Evolutionary conservation across 2,329 filamentous ascomycete genomes (phyloP), one percentile per base, ranked within the genome.

Genomic region (Botrytis fabae): DNA sequence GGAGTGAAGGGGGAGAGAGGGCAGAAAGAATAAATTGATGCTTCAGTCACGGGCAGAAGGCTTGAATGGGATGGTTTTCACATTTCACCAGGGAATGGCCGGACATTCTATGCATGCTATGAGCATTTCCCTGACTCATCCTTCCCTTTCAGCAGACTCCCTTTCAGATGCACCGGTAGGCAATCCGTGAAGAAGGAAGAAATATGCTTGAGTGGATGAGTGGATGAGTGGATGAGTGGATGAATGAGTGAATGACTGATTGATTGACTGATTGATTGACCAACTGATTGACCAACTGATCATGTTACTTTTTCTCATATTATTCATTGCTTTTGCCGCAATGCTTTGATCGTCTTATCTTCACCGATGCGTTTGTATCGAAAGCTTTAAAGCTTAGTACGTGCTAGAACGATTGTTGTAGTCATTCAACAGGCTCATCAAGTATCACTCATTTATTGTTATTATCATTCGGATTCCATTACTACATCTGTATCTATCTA

Each of bases 341-440:
- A 69, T 18, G 22, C 65, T 54, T 40, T 59, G 35, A 20, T 59
- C 22, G 9, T 59, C 66, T 59, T 59, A 59, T 69, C 48, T 28
- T 70, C 42, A 62, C 25, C 32, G 38, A 62, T n/a, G 40, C 63
- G 57, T 71, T 42, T 2, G 46, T 40, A n/a, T 61, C 51, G n/a
- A 22, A 18, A 54, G 40, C 60, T 62, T 10, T 42, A 62, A 42
- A 62, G 14, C 6, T 16, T 42, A 38, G n/a, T 63, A 44, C 42
- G 22, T 42, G 10, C 57, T 59, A 32, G 35, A 59, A 38, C 46
- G n/a, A 54, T 66, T 28, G 22, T 66, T 35, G 38, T 66, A 71
- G 70, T 65, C 70, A 66, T 71, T 72, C 48, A 48, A 22, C 69
- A 22, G 69, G 59, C 59, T 63, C 42, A 28, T 59, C 48, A 35